Evolutionary conservation across 768 basidiomycete species (phyloP), one percentile per base, ranked within the genome.

Genomic region (Trametes cubensis): DNA sequence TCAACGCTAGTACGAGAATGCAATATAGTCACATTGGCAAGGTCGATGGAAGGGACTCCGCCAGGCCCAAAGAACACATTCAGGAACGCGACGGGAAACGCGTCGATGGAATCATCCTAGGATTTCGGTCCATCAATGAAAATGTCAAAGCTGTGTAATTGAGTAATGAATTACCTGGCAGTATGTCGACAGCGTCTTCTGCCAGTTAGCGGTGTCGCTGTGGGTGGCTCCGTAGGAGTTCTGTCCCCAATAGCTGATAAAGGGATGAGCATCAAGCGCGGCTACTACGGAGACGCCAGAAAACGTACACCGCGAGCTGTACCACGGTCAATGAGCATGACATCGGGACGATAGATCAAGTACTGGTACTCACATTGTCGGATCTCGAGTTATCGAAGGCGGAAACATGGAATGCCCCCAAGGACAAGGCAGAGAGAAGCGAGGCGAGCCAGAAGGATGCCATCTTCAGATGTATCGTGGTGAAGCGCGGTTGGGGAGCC

Each of bases 21-120:
- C 1, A 18, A n/a, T 6, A 47, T 6, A 47, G 76, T 64, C 59
- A 83, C 87, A 67, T 87, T 87, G 44, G 86, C 79, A 40, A 89
- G 70, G 71, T 89, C 77, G 61, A 89, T 77, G 11, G 82, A 79
- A 3, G 87, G 88, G 8, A 82, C 68, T 56, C 81, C 82, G 8
- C 83, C 87, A 11, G 79, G 76, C 18, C 81, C 81, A 72, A 83
- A 87, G 75, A 85, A 88, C 50, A 81, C 78, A 64, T 82, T 74
- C 38, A 89, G 63, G 71, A 88, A 89, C 1, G 86, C 86, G 47
- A 89, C 59, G 0, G 87, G 87, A 50, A 89, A 75, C 41, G 76
- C 81, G 65, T 89, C 78, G 48, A 88, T 82, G 4, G 80, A 74
- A 69, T 79, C 71, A 67, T 88, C 87, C 81, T 85, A 66, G 4